Percentiles rank a stretch among this genome's conserved stretches.
Evolutionary conservation across 176 grass and related monocot species (phyloP).

Genomic region (Ensete ventricosum): DNA sequence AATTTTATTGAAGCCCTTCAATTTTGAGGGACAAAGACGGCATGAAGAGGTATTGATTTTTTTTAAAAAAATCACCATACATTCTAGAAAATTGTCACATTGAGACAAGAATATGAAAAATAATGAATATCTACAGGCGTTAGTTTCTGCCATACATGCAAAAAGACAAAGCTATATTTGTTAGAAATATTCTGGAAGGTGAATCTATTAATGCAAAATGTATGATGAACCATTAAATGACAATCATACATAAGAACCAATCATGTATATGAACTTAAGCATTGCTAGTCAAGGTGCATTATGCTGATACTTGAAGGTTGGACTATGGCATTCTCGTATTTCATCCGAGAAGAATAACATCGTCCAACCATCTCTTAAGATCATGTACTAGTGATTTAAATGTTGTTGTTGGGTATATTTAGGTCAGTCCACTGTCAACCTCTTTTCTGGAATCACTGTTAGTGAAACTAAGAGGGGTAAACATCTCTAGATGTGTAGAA

Average conservation of each 20-base stretch:
- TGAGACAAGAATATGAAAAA: neutral
- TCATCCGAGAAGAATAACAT: neutral
- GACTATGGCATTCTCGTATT: neutral
- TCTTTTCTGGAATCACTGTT: neutral
- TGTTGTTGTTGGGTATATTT: neutral
- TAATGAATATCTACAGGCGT: no score
- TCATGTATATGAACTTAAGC: neutral
- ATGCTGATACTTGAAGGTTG: neutral
- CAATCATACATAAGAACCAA: neutral
- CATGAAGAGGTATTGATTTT: constrained; percentile 48
- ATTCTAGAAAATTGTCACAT: constrained; percentile 12
- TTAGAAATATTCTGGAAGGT: constrained; percentile 6
- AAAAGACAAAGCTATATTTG: no score
- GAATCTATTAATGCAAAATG: neutral
- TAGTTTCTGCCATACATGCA: no score
- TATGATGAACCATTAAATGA: neutral
- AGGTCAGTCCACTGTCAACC: neutral
- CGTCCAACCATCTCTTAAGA: neutral
- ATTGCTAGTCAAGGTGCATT: neutral
- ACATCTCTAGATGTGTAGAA: neutral
- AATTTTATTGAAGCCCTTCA: constrained; percentile 85
- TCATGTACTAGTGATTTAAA: neutral
- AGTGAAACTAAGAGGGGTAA: neutral
- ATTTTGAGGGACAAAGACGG: constrained; percentile 84
- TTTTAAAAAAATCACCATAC: neutral